Percentiles rank a stretch among this genome's conserved stretches.
phyloP scores from a whole-genome alignment of 225 moss, liverwort and hornwort genomes.

The Physcomitrium patens region DNA sequence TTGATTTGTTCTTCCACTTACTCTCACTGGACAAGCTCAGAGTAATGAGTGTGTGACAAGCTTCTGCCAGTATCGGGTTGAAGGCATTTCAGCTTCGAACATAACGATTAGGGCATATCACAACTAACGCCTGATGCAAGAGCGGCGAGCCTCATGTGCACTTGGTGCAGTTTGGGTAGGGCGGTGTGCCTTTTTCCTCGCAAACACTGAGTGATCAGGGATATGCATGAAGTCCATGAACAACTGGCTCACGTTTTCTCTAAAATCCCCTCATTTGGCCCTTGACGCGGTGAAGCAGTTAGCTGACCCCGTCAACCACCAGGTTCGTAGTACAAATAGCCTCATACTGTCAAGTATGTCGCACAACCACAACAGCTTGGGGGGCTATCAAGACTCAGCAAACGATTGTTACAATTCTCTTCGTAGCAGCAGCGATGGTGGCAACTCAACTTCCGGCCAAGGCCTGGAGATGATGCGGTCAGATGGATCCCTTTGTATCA shows the following conservation, averaged over 20 bases:
- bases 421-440: constrained; percentile 51
- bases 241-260: constrained; percentile 65
- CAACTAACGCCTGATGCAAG: no score
- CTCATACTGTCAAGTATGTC: constrained; percentile 60
- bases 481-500: constrained; percentile 66
- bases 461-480: constrained; percentile 59
- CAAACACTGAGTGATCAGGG: constrained; percentile 1
- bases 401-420: constrained; percentile 61
- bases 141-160: not conserved
- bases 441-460: constrained; percentile 51
- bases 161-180: constrained; percentile 38
- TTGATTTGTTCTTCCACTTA: no score
- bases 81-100: no score
- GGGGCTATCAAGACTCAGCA: constrained; percentile 56
- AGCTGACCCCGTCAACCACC: constrained; percentile 46
- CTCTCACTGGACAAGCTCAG: no score
- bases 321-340: constrained; percentile 43
- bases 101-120: no score
- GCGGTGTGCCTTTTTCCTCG: not conserved
- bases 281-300: constrained; percentile 65
- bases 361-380: constrained; percentile 59
- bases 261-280: constrained; percentile 53
- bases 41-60: no score
- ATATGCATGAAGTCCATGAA: constrained; percentile 71
- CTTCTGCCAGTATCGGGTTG: no score